A percentile compares a stretch with the other conserved stretches of the same genome.
Conservation (phyloP, 1,139 yeast species). For the Blastobotrys serpentis region DNA sequence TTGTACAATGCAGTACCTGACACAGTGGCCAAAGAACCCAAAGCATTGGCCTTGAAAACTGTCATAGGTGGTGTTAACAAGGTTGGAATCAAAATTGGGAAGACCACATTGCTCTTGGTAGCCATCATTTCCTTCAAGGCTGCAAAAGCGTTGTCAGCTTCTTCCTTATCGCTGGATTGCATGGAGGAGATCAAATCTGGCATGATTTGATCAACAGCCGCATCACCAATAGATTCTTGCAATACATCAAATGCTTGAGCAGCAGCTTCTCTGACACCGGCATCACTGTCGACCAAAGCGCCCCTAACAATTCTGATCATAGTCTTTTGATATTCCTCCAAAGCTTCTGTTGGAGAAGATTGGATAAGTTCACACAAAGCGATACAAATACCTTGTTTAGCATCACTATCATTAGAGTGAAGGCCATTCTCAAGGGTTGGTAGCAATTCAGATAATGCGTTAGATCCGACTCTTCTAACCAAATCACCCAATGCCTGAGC, state of each 20-base stretch:
- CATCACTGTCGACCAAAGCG: constrained; percentile 72
- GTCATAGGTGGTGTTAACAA: constrained; percentile 80
- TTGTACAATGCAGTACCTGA: constrained; percentile 83
- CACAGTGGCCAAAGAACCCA: constrained; percentile 85
- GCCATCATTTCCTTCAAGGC: constrained; percentile 94
- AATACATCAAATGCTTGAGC: constrained; percentile 87
- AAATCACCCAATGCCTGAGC: constrained; percentile 94
- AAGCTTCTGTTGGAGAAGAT: constrained; percentile 64
- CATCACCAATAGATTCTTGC: constrained; percentile 77
- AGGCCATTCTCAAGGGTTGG: constrained; percentile 80
- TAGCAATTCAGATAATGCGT: constrained; percentile 76
- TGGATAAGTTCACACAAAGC: constrained; percentile 84
- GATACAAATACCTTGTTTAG: constrained; percentile 94
- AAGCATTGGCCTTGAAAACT: constrained; percentile 77
- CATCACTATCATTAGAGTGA: constrained; percentile 63
- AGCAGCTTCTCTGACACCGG: constrained; percentile 82
- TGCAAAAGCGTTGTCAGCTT: constrained; percentile 72
- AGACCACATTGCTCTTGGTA: constrained; percentile 81
- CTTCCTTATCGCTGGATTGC: constrained; percentile 50
- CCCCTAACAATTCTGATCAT: constrained; percentile 75
- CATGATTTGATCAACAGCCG: constrained; percentile 82
- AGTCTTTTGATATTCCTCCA: constrained; percentile 62
- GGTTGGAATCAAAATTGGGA: constrained; percentile 91
- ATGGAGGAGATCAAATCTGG: constrained; percentile 78
- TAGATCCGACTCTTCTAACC: constrained; percentile 92